Evolutionary conservation across 2,329 filamentous ascomycete species (phyloP).

Genomic region (Pleoardoris graminearum): DNA sequence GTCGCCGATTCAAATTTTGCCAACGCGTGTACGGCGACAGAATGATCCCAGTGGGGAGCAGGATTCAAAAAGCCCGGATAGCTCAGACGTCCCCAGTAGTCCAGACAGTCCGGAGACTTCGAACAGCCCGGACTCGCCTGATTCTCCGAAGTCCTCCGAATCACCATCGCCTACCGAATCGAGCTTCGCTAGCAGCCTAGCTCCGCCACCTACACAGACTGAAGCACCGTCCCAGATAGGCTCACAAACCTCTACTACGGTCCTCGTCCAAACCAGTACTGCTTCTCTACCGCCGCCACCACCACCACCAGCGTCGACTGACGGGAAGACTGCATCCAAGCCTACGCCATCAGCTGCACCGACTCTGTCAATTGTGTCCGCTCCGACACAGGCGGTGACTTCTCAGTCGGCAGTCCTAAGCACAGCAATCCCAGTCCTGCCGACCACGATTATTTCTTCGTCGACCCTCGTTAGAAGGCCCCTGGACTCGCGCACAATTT

Average conservation of each 20-base stretch:
- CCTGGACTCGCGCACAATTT: not conserved
- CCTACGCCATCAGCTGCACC: not conserved
- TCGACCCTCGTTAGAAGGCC: not conserved
- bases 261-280: not conserved
- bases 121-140: constrained; percentile 21
- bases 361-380: not conserved
- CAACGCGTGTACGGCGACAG: constrained; percentile 25
- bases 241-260: not conserved
- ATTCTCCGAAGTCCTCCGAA: constrained; percentile 2
- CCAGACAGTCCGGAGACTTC: not conserved
- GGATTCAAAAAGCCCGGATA: not conserved
- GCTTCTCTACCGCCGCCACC: constrained; percentile 6
- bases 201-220: not conserved
- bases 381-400: not conserved
- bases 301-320: constrained; percentile 1
- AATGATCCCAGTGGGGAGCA: constrained; percentile 3
- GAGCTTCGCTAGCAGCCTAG: not conserved
- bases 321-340: too few species aligned
- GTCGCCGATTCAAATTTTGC: constrained; percentile 27
- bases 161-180: not conserved
- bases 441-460: not conserved
- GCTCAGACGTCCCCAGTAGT: not conserved
- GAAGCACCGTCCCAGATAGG: not conserved
- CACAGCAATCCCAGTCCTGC: not conserved
- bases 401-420: not conserved